Conservation (phyloP, 2,329 filamentous ascomycete genomes). For the Penicillium sp. region DNA sequence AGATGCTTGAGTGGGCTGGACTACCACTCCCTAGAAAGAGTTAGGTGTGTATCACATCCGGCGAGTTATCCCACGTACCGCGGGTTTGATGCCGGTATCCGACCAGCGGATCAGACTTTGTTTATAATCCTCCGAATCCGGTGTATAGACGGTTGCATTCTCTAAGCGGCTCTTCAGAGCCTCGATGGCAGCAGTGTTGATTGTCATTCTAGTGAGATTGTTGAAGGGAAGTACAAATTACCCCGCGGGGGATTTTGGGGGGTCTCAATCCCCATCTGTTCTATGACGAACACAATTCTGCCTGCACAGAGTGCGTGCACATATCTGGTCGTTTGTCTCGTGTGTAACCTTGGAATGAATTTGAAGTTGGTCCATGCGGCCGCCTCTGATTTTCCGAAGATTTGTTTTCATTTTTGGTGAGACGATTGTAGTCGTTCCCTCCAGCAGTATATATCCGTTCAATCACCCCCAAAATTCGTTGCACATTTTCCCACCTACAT, state of each 20-base stretch:
- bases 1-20: slow-evolving; percentile 43
- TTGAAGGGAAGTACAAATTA: background rate
- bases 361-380: too few relatives aligned
- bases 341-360: too few relatives aligned
- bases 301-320: too few relatives aligned
- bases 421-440: too few relatives aligned
- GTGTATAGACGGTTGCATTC: slow-evolving; percentile 18
- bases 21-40: slow-evolving; percentile 45
- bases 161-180: slow-evolving; percentile 12
- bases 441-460: too few relatives aligned
- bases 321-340: background rate
- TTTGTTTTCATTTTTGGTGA: too few relatives aligned
- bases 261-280: background rate
- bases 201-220: slow-evolving; percentile 8
- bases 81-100: slow-evolving; percentile 31
- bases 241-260: slow-evolving; percentile 1
- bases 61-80: slow-evolving; percentile 20
- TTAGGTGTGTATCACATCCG: background rate
- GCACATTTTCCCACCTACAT: too few relatives aligned
- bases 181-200: slow-evolving; percentile 4
- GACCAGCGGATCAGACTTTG: slow-evolving; percentile 32
- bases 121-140: slow-evolving; percentile 25
- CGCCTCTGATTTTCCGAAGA: too few relatives aligned
- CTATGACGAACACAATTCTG: background rate
- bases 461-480: too few relatives aligned